Evolutionary conservation across 2,329 filamentous ascomycete genomes (phyloP), one percentile per base, ranked within the genome.

Genomic region (Fusarium sp.): DNA sequence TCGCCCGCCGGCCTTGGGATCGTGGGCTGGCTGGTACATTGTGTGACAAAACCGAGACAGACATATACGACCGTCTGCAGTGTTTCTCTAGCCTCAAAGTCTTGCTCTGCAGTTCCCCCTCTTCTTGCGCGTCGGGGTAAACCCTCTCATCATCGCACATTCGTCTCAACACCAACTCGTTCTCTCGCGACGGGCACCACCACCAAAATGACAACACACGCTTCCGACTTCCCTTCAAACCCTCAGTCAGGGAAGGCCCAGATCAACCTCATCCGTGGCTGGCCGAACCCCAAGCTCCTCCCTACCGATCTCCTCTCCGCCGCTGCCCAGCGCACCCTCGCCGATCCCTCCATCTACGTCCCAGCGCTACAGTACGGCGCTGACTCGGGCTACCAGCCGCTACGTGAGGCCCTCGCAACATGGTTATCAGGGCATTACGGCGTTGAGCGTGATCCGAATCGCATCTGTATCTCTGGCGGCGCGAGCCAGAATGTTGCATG

Each of bases 401-500:
- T 96, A 39, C 87, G 94, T 13, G 83, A 88, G 65, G 86, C 88
- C 41, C 81, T 97, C 36, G 91, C 93, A 4, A 76, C 80, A 40
- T 97, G 93, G 92, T 83, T 97, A 41, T 86, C 84, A 1, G 72
- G 76, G 1, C 91, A 91, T 74, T 95, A 94, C 76, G 68, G 77
- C 52, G 74, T 79, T 10, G 59, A 71, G 61, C 71, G 78, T 7
- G 84, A 85, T 13, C 75, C 85, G 5, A 84, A 89, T 3, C 87
- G 93, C 34, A 91, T 97, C 57, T 92, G 91, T 76, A 91, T 97
- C 77, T 93, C 93, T 0, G 94, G 94, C 46, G 95, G 95, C 15
- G 95, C 95, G 4, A 93, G 90, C 70, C 94, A 97, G 84, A 94
- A 91, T 76, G 79, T 97, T 3, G 94, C 92, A 0, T 92, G 90